Evolutionary conservation across 2,329 filamentous ascomycete species (phyloP).

Genomic region (Hymenoscyphus albidus): DNA sequence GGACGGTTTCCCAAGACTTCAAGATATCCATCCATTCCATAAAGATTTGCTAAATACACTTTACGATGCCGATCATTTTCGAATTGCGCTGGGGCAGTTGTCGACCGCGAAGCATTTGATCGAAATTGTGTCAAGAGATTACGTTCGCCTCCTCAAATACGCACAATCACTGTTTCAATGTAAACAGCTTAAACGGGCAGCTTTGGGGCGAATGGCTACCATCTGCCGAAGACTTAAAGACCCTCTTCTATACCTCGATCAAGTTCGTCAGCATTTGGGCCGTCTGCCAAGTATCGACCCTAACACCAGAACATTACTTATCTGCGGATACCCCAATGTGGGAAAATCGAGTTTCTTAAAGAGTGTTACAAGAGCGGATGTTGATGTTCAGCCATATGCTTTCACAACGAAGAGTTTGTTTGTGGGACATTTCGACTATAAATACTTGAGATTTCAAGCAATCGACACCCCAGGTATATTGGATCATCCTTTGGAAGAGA

Average conservation of each 20-base stretch:
- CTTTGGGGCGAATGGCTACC: slow-evolving; percentile 95
- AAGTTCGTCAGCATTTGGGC: slow-evolving; percentile 93
- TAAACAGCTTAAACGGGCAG: slow-evolving; percentile 97
- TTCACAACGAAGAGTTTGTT: slow-evolving; percentile 98
- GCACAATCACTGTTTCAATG: slow-evolving; percentile 96
- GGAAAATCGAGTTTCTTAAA: slow-evolving; percentile 95
- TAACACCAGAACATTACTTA: slow-evolving; percentile 91
- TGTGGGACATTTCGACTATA: slow-evolving; percentile 97
- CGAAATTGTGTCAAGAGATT: slow-evolving; percentile 93
- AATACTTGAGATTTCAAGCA: slow-evolving; percentile 83
- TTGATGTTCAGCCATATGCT: slow-evolving; percentile 95
- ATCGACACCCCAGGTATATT: slow-evolving; percentile 99
- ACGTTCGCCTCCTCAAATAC: slow-evolving; percentile 94
- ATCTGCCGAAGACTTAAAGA: slow-evolving; percentile 94
- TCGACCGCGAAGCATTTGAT: slow-evolving; percentile 95
- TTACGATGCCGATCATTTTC: slow-evolving; percentile 97
- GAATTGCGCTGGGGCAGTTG: slow-evolving; percentile 91
- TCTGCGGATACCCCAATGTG: slow-evolving; percentile 96
- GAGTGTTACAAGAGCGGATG: slow-evolving; percentile 89
- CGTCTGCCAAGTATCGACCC: slow-evolving; percentile 98
- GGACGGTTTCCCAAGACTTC: slow-evolving; percentile 85
- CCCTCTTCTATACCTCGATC: slow-evolving; percentile 89
- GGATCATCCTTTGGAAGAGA: slow-evolving; percentile 95
- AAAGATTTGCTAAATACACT: slow-evolving; percentile 85
- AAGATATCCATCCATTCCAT: slow-evolving; percentile 95